These are phyloP conservation scores for Elsinoe ampelina DNA, from an alignment of 2,329 filamentous ascomycete genomes.

Conservation along the genomic window DNA sequence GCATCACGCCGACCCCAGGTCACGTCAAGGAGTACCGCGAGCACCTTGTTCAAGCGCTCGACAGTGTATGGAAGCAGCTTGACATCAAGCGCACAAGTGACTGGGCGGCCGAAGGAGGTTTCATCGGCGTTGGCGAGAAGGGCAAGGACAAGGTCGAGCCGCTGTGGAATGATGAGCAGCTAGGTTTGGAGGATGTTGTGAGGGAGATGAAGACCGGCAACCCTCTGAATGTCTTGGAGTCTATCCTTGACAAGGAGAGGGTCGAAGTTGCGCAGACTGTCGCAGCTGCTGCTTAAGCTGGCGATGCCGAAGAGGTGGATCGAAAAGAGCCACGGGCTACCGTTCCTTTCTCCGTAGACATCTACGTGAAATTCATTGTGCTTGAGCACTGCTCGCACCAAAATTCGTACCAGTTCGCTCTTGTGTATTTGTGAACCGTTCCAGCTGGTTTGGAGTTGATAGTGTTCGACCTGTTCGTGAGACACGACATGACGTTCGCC, in stretches of 20 bases:
- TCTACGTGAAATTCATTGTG: constrained; percentile 1
- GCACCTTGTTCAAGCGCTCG: constrained; percentile 72
- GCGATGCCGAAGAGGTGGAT: neutral
- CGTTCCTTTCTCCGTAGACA: constrained; percentile 6
- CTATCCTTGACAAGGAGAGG: constrained; percentile 38
- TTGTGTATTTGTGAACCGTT: neutral
- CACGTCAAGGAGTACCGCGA: constrained; percentile 79
- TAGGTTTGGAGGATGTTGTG: constrained; percentile 61
- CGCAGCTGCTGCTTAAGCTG: constrained; percentile 30
- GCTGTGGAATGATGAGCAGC: constrained; percentile 88
- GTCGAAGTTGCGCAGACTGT: constrained; percentile 35
- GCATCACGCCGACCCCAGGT: constrained; percentile 91
- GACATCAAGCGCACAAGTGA: constrained; percentile 86
- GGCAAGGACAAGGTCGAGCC: constrained; percentile 51
- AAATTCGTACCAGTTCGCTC: neutral
- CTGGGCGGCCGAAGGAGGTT: constrained; percentile 84
- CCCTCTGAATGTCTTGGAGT: constrained; percentile 38
- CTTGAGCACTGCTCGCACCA: constrained; percentile 11
- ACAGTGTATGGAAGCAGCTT: constrained; percentile 80
- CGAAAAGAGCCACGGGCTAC: constrained; percentile 3
- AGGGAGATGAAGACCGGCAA: constrained; percentile 48
- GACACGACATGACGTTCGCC: neutral
- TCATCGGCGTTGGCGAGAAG: constrained; percentile 82
- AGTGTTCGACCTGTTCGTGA: neutral
- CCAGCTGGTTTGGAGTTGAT: no score